phyloP scores from a whole-genome alignment of 306 rosid genomes.

The Oxytropis ochrocephala region DNA sequence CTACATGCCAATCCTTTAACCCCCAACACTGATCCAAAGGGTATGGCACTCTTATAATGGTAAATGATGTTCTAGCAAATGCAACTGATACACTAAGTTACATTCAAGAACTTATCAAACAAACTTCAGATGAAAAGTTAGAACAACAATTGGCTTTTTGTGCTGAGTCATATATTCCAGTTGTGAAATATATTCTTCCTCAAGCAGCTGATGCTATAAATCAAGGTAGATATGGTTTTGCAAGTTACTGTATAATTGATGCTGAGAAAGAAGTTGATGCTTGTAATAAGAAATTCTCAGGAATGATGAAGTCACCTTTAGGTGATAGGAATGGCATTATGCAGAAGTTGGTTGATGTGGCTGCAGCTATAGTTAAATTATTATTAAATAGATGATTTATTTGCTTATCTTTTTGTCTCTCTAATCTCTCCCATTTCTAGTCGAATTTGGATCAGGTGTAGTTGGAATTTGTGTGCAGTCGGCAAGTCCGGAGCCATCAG shows the following conservation, averaged over 20 bases:
- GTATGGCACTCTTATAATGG: constrained; percentile 44
- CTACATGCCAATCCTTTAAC: constrained; percentile 38
- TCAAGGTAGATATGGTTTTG: constrained; percentile 58
- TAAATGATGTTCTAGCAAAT: constrained; percentile 27
- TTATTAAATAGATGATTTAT: constrained; percentile 35
- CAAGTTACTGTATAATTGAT: constrained; percentile 60
- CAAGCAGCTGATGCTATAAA: constrained; percentile 68
- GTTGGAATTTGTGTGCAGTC: no score
- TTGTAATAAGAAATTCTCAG: constrained; percentile 58
- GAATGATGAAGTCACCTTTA: constrained; percentile 30
- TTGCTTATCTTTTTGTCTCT: background rate
- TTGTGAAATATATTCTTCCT: constrained; percentile 67
- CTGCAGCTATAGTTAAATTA: constrained; percentile 52
- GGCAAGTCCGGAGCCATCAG: no score
- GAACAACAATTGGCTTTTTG: constrained; percentile 67
- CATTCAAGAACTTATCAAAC: constrained; percentile 42
- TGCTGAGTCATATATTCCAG: constrained; percentile 71
- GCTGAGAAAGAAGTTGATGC: constrained; percentile 54
- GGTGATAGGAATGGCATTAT: constrained; percentile 46
- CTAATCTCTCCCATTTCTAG: background rate
- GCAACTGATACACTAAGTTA: constrained; percentile 31
- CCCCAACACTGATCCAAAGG: constrained; percentile 40
- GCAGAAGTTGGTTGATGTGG: constrained; percentile 48
- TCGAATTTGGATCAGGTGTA: no score
- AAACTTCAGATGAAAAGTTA: constrained; percentile 31